Base-by-base conservation (phyloP, 768 basidiomycete genomes). In the Tylopilus plumbeoviolaceoides region DNA sequence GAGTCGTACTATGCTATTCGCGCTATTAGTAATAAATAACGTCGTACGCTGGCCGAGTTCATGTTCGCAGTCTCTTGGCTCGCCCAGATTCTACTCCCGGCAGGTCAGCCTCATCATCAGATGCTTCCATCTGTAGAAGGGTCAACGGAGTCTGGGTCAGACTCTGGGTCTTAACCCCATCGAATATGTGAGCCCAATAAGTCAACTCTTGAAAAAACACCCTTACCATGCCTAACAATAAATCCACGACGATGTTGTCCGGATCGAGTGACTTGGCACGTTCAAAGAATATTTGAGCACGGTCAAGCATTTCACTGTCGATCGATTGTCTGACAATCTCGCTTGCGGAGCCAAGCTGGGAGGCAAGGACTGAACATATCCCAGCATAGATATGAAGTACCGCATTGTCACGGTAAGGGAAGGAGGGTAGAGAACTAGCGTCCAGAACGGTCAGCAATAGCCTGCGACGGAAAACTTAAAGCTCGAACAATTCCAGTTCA, bases 331-430 rank as follows among this genome's bases (percentile, higher is more conserved):
- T 35, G 10, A 53, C 31, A 43, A 25, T 46, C 25, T 55, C 50
- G 40, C 44, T 51, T 44, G 40, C 40, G 17, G 48, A 43, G 38
- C 33, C 44, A 42, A 43, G 69, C 56, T 82, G 83, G 11, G 81
- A 77, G n/a, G 82, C 69, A 59, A 86, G 81, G 21, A 93, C 71
- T 25, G 77, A 80, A 12, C 90, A 71, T 48, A 95, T 70, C 2
- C 90, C 93, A 3, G 93, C 91, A 56, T 95, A 94, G 15, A 83
- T 74, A 61, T 95, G 90, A 27, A 95, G 73, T 7, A 83, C 71
- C 2, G 87, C 78, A 57, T 91, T 89, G 59, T 91, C 87, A 63
- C 85, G 85, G 72, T 85, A 95, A 2, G 94, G 94, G 65, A 89
- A 87, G 3, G 90, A 87, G 1, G 91, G 89, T 6, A 95, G 77